Percentiles rank a stretch among this genome's conserved stretches.
These are phyloP conservation scores for Sechiopsis laciniata DNA, from an alignment of 306 rosid genomes.

Conservation along the genomic window DNA sequence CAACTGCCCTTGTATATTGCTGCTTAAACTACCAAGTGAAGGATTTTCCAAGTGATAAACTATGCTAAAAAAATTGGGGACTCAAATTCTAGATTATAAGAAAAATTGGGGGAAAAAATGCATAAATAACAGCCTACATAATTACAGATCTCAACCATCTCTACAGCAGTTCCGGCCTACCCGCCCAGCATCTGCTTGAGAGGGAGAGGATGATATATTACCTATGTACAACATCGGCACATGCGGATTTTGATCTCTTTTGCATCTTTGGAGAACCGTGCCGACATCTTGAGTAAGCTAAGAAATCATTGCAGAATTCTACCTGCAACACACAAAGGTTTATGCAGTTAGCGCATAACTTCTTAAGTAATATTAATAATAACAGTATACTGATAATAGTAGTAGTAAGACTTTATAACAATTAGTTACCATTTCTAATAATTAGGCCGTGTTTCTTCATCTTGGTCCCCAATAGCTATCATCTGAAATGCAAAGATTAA, in stretches of 20 bases:
- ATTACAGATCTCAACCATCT: conserved; percentile 60
- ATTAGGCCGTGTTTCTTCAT: conserved; percentile 34
- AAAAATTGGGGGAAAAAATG: conserved; percentile 24
- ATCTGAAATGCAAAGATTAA: conserved; percentile 47
- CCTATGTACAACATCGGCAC: conserved; percentile 62
- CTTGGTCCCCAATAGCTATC: conserved; percentile 79
- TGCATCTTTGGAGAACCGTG: conserved; percentile 25
- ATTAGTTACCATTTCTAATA: conserved; percentile 32
- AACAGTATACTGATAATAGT: neutral
- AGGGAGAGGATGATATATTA: conserved; percentile 38
- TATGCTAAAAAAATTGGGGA: conserved; percentile 25
- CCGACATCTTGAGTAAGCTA: conserved; percentile 27
- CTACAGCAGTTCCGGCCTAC: conserved; percentile 50
- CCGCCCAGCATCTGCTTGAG: conserved; percentile 51
- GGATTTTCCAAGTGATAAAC: conserved; percentile 37
- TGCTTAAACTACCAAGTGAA: conserved; percentile 7
- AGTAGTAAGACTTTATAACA: neutral
- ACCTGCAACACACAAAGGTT: conserved; percentile 12
- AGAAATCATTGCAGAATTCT: conserved; percentile 21
- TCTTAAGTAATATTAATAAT: neutral
- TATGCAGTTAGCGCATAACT: neutral
- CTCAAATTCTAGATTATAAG: conserved; percentile 10
- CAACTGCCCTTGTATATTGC: conserved; percentile 20
- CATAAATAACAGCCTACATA: conserved; percentile 46
- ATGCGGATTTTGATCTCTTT: conserved; percentile 22